These are phyloP conservation scores for Patellifolia procumbens DNA, from an alignment of 179 eudicot genomes.

Conservation along the genomic window DNA sequence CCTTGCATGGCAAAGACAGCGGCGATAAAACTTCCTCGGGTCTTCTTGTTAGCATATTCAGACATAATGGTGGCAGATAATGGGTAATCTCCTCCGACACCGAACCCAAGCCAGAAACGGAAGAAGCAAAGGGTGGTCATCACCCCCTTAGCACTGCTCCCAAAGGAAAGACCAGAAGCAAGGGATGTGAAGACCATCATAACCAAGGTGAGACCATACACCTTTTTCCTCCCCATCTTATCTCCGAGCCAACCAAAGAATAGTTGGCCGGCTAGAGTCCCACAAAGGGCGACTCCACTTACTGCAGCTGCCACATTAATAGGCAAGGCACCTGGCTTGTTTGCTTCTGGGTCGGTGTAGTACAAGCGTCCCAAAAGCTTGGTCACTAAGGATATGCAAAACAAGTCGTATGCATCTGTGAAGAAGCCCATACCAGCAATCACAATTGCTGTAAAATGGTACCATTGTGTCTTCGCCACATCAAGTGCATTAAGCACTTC, in stretches of 20 bases:
- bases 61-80: conserved; percentile 61
- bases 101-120: conserved; percentile 58
- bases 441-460: conserved; percentile 49
- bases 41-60: conserved; percentile 56
- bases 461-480: conserved; percentile 44
- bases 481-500: conserved; percentile 50
- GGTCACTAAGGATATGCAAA: conserved; percentile 44
- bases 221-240: conserved; percentile 45
- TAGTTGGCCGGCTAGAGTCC: conserved; percentile 48
- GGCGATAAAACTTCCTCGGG: conserved; percentile 50
- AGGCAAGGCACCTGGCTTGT: conserved; percentile 39
- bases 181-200: conserved; percentile 42
- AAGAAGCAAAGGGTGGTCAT: conserved; percentile 52
- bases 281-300: conserved; percentile 48
- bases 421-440: conserved; percentile 61
- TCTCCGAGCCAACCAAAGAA: conserved; percentile 64
- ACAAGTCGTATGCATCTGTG: conserved; percentile 52
- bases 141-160: conserved; percentile 25
- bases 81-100: conserved; percentile 61
- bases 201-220: conserved; percentile 42
- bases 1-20: conserved; percentile 69
- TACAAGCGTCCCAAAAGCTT: conserved; percentile 44
- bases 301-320: conserved; percentile 37
- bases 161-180: conserved; percentile 44
- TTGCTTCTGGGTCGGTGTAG: conserved; percentile 31